These are phyloP conservation scores for Darksidea phi DNA, from an alignment of 495 filamentous ascomycete genomes.

Conservation along the genomic window DNA sequence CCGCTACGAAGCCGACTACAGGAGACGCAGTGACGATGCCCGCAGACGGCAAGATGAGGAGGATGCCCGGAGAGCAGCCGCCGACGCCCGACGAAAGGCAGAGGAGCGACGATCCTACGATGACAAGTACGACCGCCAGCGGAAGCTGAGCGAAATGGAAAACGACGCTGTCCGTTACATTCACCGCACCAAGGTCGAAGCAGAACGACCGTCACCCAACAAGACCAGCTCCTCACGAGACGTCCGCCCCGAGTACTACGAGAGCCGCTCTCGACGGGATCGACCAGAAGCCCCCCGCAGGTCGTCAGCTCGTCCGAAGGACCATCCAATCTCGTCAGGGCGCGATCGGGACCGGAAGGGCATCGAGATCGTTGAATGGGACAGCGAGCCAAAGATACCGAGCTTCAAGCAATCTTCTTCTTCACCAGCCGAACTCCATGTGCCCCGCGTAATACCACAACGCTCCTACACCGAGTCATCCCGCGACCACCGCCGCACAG, in stretches of 20 bases:
- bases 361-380: slow-evolving; percentile 39
- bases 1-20: slow-evolving; percentile 27
- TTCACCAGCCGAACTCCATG: slow-evolving; percentile 32
- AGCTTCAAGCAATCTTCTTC: slow-evolving; percentile 32
- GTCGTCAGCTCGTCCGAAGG: slow-evolving; percentile 34
- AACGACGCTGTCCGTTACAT: slow-evolving; percentile 27
- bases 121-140: slow-evolving; percentile 22
- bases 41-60: slow-evolving; percentile 16
- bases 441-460: slow-evolving; percentile 21
- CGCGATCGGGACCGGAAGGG: slow-evolving; percentile 32
- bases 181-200: slow-evolving; percentile 12
- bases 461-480: slow-evolving; percentile 31
- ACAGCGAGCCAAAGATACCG: slow-evolving; percentile 9
- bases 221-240: slow-evolving; percentile 30
- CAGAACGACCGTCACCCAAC: slow-evolving; percentile 26
- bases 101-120: slow-evolving; percentile 23
- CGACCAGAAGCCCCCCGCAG: slow-evolving; percentile 23
- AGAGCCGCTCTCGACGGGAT: slow-evolving; percentile 10
- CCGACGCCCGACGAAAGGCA: slow-evolving; percentile 24
- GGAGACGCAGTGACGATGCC: slow-evolving; percentile 16
- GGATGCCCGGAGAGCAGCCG: slow-evolving; percentile 7
- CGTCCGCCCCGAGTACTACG: slow-evolving; percentile 18
- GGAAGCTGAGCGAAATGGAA: slow-evolving; percentile 19
- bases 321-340: slow-evolving; percentile 23
- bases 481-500: slow-evolving; percentile 26